Conservation (phyloP, 1,284 basidiomycete species). For the Trametes pubescens region DNA sequence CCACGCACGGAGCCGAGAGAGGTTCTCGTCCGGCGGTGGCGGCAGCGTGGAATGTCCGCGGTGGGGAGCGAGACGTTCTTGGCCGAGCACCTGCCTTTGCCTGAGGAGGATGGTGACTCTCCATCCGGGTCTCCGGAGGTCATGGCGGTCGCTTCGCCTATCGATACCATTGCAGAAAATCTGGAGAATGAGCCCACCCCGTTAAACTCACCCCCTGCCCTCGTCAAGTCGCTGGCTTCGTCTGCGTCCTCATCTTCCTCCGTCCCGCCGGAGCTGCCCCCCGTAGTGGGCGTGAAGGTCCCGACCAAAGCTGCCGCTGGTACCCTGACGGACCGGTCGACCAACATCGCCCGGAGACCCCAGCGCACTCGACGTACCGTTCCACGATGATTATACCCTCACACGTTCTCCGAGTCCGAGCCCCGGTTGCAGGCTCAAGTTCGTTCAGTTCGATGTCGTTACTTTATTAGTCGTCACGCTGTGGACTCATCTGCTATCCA, state of each 20-base stretch:
- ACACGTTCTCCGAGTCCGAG: not conserved
- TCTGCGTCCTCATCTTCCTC: constrained; percentile 49
- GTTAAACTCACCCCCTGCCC: constrained; percentile 22
- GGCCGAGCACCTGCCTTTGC: constrained; percentile 40
- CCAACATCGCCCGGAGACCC: constrained; percentile 39
- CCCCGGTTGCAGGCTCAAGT: not conserved
- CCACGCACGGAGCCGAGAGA: constrained; percentile 69
- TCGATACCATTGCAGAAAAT: constrained; percentile 32
- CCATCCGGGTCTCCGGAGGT: constrained; percentile 24
- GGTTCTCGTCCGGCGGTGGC: constrained; percentile 60
- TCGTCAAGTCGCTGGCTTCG: constrained; percentile 38
- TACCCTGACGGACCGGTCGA: constrained; percentile 46
- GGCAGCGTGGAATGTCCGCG: constrained; percentile 43
- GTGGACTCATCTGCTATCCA: constrained; percentile 18
- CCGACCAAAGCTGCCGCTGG: constrained; percentile 38
- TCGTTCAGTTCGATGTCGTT: constrained; percentile 11
- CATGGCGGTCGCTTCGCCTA: constrained; percentile 31
- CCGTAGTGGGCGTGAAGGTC: constrained; percentile 33
- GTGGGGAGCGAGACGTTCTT: constrained; percentile 47
- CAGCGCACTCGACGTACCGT: constrained; percentile 31
- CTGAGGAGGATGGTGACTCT: constrained; percentile 29
- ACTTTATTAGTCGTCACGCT: constrained; percentile 13
- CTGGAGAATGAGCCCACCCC: constrained; percentile 35
- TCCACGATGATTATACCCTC: constrained; percentile 27
- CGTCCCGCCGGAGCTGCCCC: constrained; percentile 20